phyloP scores from a whole-genome alignment of 768 basidiomycete genomes.

The Lactarius hengduanensis region DNA sequence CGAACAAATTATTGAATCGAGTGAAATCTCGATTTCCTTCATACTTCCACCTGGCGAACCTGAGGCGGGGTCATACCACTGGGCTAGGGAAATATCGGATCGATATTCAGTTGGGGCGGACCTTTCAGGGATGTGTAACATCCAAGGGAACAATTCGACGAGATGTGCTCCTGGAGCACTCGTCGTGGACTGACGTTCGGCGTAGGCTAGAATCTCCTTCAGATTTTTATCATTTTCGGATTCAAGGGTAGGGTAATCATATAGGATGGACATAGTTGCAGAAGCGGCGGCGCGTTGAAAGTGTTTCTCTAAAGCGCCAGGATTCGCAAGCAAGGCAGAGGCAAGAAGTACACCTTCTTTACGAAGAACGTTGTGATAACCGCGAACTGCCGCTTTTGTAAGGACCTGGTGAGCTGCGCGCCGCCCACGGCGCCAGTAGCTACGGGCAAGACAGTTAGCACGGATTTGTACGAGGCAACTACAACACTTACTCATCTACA shows the following conservation, averaged over 20 bases:
- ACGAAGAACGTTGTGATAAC: background rate
- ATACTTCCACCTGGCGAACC: background rate
- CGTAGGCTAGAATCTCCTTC: background rate
- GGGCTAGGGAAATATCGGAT: background rate
- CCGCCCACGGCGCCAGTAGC: background rate
- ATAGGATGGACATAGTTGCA: background rate
- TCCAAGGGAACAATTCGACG: background rate
- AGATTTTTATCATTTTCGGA: background rate
- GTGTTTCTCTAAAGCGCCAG: background rate
- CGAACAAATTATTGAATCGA: background rate
- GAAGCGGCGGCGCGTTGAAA: background rate
- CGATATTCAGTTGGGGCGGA: background rate
- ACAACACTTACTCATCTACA: background rate
- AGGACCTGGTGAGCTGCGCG: background rate
- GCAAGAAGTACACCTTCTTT: background rate
- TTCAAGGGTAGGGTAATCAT: background rate
- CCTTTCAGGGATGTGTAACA: background rate
- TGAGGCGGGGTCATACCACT: background rate
- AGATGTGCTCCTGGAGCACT: background rate
- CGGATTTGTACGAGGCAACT: background rate
- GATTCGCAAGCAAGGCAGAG: background rate
- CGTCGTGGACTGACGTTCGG: background rate
- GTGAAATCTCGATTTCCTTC: background rate
- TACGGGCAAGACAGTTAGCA: background rate
- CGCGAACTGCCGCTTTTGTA: background rate